Evolutionary conservation across 345 rosid species (phyloP).

Genomic region (Salix purpurea): DNA sequence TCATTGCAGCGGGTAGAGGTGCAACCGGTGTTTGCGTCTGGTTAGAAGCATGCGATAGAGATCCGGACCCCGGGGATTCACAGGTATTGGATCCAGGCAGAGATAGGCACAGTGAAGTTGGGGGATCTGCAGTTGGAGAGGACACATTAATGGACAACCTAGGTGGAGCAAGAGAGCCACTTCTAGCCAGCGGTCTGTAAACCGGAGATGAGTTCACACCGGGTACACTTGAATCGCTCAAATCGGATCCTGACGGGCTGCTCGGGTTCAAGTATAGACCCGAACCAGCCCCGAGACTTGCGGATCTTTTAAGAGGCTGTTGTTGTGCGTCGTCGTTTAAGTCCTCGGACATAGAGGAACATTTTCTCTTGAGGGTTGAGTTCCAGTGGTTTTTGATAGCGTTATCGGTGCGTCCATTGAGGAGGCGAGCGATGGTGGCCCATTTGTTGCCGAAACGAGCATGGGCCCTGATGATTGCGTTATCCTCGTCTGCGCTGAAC

Average conservation of each 20-base stretch:
- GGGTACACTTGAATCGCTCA: conserved; percentile 60
- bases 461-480: conserved; percentile 73
- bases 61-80: conserved; percentile 28
- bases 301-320: conserved; percentile 61
- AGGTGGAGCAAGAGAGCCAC: conserved; percentile 35
- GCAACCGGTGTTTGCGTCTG: background rate
- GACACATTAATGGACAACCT: conserved; percentile 30
- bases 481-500: conserved; percentile 69
- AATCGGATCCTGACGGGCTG: conserved; percentile 65
- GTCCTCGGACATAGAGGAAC: conserved; percentile 39
- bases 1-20: background rate
- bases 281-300: conserved; percentile 55
- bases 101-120: conserved; percentile 57
- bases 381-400: conserved; percentile 96
- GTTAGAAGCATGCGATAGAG: conserved; percentile 11
- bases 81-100: conserved; percentile 54
- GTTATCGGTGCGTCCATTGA: conserved; percentile 89
- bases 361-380: conserved; percentile 85
- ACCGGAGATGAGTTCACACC: conserved; percentile 37
- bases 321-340: conserved; percentile 29
- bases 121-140: conserved; percentile 40
- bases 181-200: conserved; percentile 36
- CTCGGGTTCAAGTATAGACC: conserved; percentile 50
- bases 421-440: conserved; percentile 92
- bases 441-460: conserved; percentile 88